phyloP scores from a whole-genome alignment of 2,329 filamentous ascomycete genomes.

The Domatiomyces catenatus region DNA sequence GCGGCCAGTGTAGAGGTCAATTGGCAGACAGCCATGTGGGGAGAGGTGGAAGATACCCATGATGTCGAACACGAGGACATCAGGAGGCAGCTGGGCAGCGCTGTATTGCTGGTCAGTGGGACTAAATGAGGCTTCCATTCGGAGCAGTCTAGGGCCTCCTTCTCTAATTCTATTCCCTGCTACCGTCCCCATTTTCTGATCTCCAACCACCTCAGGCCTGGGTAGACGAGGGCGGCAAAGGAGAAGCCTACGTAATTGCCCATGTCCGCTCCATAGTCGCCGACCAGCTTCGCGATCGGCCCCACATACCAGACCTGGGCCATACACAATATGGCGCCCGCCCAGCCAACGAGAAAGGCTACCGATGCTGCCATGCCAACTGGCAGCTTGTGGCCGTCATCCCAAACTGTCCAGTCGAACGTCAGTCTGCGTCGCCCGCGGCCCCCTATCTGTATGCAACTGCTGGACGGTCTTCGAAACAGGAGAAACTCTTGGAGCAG shows the following conservation, averaged over 20 bases:
- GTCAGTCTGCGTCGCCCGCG: not conserved
- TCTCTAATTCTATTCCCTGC: constrained; percentile 21
- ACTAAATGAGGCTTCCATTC: constrained; percentile 9
- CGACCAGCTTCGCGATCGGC: constrained; percentile 43
- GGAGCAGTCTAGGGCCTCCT: no score
- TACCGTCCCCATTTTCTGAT: constrained; percentile 22
- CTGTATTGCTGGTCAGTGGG: constrained; percentile 63
- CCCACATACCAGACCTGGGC: constrained; percentile 55
- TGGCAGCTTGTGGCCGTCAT: constrained; percentile 43
- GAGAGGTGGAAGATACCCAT: constrained; percentile 94
- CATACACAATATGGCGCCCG: constrained; percentile 51
- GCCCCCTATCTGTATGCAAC: not conserved
- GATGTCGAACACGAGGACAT: constrained; percentile 90
- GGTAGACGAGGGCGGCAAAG: constrained; percentile 44
- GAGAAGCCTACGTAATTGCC: constrained; percentile 46
- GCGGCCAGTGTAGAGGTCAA: constrained; percentile 69
- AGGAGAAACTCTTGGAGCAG: constrained; percentile 43
- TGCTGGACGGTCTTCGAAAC: constrained; percentile 36
- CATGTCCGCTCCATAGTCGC: constrained; percentile 45
- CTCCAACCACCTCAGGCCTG: constrained; percentile 38
- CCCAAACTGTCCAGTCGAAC: constrained; percentile 49
- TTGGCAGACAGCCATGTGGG: constrained; percentile 86
- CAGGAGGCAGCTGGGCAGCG: constrained; percentile 72
- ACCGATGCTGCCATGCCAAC: constrained; percentile 45
- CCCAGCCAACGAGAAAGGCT: constrained; percentile 51